phyloP scores from a whole-genome alignment of 371 early-diverging fungal genomes.

The Furculomyces boomerangus region DNA sequence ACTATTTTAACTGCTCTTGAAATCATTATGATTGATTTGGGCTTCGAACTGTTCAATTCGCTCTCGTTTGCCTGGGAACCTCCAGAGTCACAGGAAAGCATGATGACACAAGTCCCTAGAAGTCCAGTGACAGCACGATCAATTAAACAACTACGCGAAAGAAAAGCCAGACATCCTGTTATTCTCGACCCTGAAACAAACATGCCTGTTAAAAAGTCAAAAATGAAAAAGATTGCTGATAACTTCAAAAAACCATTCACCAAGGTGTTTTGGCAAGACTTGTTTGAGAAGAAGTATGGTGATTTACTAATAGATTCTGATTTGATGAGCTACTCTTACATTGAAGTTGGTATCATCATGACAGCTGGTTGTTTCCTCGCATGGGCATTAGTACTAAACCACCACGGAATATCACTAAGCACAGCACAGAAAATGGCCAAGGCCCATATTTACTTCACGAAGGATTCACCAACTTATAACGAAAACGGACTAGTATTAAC shows the following conservation, averaged over 20 bases:
- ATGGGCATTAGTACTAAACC: slow-evolving; percentile 54
- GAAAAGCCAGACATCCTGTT: slow-evolving; percentile 27
- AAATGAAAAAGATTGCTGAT: slow-evolving; percentile 13
- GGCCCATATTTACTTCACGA: slow-evolving; percentile 29
- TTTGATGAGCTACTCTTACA: slow-evolving; percentile 65
- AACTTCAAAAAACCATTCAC: slow-evolving; percentile 28
- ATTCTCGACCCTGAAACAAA: slow-evolving; percentile 30
- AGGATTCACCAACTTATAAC: slow-evolving; percentile 25
- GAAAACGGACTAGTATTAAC: slow-evolving; percentile 23
- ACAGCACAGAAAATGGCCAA: slow-evolving; percentile 33
- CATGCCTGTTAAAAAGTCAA: slow-evolving; percentile 19
- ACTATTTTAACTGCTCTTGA: slow-evolving; percentile 61
- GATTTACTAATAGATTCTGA: slow-evolving; percentile 75
- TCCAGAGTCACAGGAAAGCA: slow-evolving; percentile 50
- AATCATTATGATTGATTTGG: slow-evolving; percentile 81
- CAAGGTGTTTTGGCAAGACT: slow-evolving; percentile 36
- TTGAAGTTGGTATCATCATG: slow-evolving; percentile 71
- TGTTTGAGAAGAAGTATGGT: slow-evolving; percentile 44
- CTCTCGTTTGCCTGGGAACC: slow-evolving; percentile 86
- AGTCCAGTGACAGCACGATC: slow-evolving; percentile 64
- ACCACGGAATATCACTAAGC: slow-evolving; percentile 30
- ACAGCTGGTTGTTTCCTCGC: slow-evolving; percentile 48
- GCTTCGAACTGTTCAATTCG: slow-evolving; percentile 76
- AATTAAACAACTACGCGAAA: slow-evolving; percentile 41
- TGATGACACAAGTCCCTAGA: slow-evolving; percentile 81